A percentile compares a stretch with the other conserved stretches of the same genome.
These are phyloP conservation scores for Luffa aegyptiaca DNA, from an alignment of 306 rosid genomes.

Conservation along the genomic window DNA sequence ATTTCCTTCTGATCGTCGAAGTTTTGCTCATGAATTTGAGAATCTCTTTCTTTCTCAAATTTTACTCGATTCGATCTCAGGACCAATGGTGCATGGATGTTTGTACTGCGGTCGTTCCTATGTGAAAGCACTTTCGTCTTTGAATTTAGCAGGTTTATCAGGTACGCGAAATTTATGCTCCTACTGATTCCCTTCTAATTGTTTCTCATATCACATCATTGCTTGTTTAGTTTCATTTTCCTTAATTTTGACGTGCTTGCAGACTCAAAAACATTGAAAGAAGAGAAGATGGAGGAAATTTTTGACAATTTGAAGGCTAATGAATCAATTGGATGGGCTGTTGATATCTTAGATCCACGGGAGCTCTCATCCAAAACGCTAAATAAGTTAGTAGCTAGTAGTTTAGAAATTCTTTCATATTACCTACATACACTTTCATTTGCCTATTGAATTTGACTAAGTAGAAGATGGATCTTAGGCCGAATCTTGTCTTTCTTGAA, in stretches of 20 bases:
- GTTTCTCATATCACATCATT: neutral
- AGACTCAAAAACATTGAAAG: conserved; percentile 83
- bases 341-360: conserved; percentile 59
- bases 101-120: conserved; percentile 59
- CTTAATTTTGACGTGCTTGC: conserved; percentile 10
- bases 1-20: neutral
- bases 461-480: neutral
- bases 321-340: conserved; percentile 71
- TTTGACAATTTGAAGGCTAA: conserved; percentile 52
- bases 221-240: neutral
- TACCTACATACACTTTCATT: neutral
- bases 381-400: conserved; percentile 28
- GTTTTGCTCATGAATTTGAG: neutral
- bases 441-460: neutral
- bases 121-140: conserved; percentile 46
- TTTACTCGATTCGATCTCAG: conserved; percentile 17
- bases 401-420: neutral
- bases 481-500: neutral
- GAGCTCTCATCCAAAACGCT: conserved; percentile 83
- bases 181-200: neutral
- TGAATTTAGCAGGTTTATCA: conserved; percentile 52
- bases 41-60: neutral
- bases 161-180: too few species aligned
- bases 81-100: conserved; percentile 80
- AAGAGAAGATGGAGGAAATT: conserved; percentile 75